Evolutionary conservation across 2,329 filamentous ascomycete genomes (phyloP).

Genomic region (Colletotrichum australisinense): DNA sequence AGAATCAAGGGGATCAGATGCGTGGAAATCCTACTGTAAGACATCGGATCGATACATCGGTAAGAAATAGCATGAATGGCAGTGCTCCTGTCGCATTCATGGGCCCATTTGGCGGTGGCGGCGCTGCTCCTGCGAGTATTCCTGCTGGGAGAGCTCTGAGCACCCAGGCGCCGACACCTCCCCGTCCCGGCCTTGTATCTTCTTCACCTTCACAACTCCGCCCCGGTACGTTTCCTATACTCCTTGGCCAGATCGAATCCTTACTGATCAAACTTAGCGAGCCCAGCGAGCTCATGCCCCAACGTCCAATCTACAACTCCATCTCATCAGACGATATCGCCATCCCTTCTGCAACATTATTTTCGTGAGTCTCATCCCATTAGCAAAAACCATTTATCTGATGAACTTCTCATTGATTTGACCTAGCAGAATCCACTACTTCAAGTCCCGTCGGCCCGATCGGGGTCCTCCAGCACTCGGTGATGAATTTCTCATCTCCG

Average conservation of each 20-base stretch:
- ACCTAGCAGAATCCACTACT: neutral
- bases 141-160: neutral
- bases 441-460: neutral
- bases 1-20: neutral
- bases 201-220: neutral
- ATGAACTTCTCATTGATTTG: neutral
- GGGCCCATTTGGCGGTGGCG: neutral
- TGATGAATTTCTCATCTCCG: neutral
- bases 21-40: neutral
- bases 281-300: too few relatives aligned
- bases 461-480: neutral
- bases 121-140: neutral
- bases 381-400: neutral
- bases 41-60: neutral
- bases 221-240: neutral
- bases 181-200: neutral
- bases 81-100: neutral
- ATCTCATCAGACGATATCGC: neutral
- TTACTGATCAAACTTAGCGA: neutral
- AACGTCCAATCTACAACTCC: neutral
- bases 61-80: neutral
- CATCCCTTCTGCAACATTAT: neutral
- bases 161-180: neutral
- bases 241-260: neutral
- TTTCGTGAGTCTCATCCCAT: neutral